Conservation (phyloP, 352 stramenopile species). For the Pythium monospermum region DNA sequence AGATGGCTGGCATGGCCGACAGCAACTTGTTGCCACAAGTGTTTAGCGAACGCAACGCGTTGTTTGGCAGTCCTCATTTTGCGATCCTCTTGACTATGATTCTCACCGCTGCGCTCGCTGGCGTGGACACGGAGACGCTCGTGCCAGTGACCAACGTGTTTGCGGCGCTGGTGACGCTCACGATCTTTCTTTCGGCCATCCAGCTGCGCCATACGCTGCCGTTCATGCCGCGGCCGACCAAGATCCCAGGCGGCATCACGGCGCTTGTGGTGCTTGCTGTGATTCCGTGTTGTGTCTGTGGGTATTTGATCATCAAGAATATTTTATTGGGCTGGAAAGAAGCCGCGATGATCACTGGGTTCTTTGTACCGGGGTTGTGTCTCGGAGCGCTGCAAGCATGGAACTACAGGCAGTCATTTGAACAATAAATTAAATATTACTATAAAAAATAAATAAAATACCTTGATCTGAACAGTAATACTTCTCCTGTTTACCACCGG, state of each 20-base stretch:
- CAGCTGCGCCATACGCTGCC: conserved; percentile 68
- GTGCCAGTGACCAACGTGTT: conserved; percentile 88
- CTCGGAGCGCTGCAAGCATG: conserved; percentile 31
- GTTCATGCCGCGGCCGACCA: conserved; percentile 57
- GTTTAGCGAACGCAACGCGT: conserved; percentile 54
- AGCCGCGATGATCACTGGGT: conserved; percentile 29
- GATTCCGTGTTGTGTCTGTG: conserved; percentile 5
- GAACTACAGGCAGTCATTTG: conserved; percentile 1
- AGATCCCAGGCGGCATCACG: conserved; percentile 31
- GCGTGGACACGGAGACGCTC: conserved; percentile 53
- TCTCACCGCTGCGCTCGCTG: conserved; percentile 31
- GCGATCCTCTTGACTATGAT: conserved; percentile 34
- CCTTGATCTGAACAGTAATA: too few species aligned
- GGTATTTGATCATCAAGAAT: conserved; percentile 19
- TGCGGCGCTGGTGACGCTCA: conserved; percentile 72
- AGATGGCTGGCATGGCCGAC: conserved; percentile 76
- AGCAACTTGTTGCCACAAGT: conserved; percentile 70
- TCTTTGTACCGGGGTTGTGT: conserved; percentile 29
- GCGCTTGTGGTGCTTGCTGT: conserved; percentile 18
- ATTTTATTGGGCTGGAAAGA: conserved; percentile 6
- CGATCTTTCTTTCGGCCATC: conserved; percentile 88
- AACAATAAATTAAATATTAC: too few species aligned
- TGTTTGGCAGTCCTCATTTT: conserved; percentile 37
- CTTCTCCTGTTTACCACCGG: too few species aligned
- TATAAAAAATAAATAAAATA: too few species aligned